A percentile compares a stretch with the other conserved stretches of the same genome.
Evolutionary conservation across 2,329 filamentous ascomycete species (phyloP).

Genomic region (Chaetothyriales sp.): DNA sequence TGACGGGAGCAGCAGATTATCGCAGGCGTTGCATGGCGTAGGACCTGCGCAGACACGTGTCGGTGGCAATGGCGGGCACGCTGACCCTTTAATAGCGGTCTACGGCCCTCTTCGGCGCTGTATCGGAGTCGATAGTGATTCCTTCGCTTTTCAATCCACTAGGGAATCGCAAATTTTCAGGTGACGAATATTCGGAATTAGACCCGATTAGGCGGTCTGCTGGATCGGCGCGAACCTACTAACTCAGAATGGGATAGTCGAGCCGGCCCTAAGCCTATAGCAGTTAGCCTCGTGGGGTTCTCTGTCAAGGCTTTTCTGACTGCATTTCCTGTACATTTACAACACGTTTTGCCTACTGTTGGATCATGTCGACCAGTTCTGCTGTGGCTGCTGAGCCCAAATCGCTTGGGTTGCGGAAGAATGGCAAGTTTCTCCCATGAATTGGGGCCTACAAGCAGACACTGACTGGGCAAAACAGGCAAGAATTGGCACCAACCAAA

Average conservation of each 20-base stretch:
- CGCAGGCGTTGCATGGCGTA: conserved; percentile 25
- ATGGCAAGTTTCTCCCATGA: background rate
- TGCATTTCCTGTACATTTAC: background rate
- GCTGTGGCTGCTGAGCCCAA: background rate
- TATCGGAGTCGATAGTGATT: background rate
- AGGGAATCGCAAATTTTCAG: background rate
- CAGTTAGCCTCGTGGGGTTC: background rate
- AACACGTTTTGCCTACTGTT: background rate
- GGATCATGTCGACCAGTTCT: background rate
- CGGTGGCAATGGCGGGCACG: background rate
- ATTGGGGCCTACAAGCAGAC: background rate
- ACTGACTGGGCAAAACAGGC: conserved; percentile 37
- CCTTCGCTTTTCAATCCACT: background rate
- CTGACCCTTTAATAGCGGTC: conserved; percentile 3
- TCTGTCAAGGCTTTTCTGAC: background rate
- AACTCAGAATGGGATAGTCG: no score
- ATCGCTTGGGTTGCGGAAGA: background rate
- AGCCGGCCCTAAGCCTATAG: background rate
- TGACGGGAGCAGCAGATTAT: conserved; percentile 11
- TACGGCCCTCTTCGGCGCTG: background rate
- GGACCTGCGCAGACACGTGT: conserved; percentile 6
- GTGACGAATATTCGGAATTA: background rate
- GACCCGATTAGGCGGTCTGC: background rate
- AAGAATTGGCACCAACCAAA: conserved; percentile 86
- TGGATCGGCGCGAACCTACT: no score